Base-by-base conservation (phyloP, 2,329 filamentous ascomycete genomes). In the Verticillium alfalfae region DNA sequence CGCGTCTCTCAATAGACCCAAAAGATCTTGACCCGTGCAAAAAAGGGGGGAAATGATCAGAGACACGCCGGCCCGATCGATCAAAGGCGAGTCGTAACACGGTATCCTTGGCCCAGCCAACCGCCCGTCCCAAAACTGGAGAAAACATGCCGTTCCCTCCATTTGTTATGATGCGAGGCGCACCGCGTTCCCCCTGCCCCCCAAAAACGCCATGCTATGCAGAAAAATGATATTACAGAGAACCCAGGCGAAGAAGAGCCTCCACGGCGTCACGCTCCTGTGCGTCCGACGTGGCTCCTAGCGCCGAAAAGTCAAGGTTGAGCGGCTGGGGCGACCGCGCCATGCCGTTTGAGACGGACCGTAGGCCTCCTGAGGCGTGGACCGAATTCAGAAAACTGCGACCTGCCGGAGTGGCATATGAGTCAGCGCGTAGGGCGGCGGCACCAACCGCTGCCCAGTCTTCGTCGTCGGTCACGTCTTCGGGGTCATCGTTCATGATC, bases 381-480 rank as follows among this genome's bases (percentile, higher is more conserved):
- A 81, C 76, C 64, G 81, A 75, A 67, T 77, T 75, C 70, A 77
- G 70, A 71, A 80, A 75, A 59, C 65, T 66, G 61, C 62, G 62
- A 54, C 64, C 64, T 75, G 87, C 78, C 77, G 84, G 75, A 82
- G 88, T 77, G 61, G 81, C 78, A 69, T 88, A 88, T 7, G 86
- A 88, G 57, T 83, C 82, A 63, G 85, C 84, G 66, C 93, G 88
- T 67, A 97, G 84, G 66, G 92, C 91, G 60, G 90, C 92, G 36
- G 93, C 92, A 60, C 93, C 94, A 65, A 97, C 90, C 59, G 90
- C 87, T 56, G 91, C 92, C 93, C 94, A 97, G 76, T 98, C 93
- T 76, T 98, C 94, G 72, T 97, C 92, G 72, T 98, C 95, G 31
- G 95, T 98, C 63, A 91, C 85, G 71, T 97, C 92, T 67, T 90